These are phyloP conservation scores for Gnomoniopsis smithogilvyi DNA, from an alignment of 2,329 filamentous ascomycete genomes.

Conservation along the genomic window DNA sequence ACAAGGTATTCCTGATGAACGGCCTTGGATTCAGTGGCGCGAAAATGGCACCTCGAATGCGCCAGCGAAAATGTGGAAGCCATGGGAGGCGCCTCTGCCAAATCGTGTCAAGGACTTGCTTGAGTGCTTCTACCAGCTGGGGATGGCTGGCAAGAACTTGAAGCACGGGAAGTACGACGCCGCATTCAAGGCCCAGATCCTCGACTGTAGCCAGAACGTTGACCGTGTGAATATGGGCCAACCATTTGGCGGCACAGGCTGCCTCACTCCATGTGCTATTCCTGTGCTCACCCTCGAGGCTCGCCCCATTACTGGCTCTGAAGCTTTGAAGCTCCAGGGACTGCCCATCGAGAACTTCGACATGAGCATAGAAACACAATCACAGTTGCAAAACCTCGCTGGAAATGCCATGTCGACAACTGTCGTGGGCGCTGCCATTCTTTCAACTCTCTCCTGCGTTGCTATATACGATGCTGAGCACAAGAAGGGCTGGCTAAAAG, in stretches of 20 bases:
- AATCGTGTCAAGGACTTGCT: constrained; percentile 64
- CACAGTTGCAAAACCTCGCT: constrained; percentile 65
- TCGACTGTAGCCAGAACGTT: constrained; percentile 72
- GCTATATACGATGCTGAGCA: neutral
- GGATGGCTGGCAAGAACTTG: neutral
- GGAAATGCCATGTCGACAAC: constrained; percentile 80
- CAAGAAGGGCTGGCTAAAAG: neutral
- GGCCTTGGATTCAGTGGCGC: constrained; percentile 9
- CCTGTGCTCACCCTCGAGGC: constrained; percentile 59
- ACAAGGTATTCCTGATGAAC: constrained; percentile 47
- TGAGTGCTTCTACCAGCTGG: constrained; percentile 51
- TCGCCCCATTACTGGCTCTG: constrained; percentile 58
- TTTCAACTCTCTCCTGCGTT: constrained; percentile 46
- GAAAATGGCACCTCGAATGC: constrained; percentile 6
- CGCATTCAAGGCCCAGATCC: constrained; percentile 39
- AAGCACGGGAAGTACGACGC: constrained; percentile 44
- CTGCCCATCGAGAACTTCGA: constrained; percentile 60
- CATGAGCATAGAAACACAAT: constrained; percentile 60
- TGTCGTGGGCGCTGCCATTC: constrained; percentile 62
- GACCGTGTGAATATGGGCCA: constrained; percentile 46
- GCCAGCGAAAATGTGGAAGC: constrained; percentile 31
- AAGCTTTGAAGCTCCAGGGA: constrained; percentile 65
- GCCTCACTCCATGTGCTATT: constrained; percentile 64
- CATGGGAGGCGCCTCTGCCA: constrained; percentile 48
- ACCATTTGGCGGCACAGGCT: constrained; percentile 58